phyloP scores from a whole-genome alignment of 495 filamentous ascomycete genomes.

The Pyronema omphalodes region DNA sequence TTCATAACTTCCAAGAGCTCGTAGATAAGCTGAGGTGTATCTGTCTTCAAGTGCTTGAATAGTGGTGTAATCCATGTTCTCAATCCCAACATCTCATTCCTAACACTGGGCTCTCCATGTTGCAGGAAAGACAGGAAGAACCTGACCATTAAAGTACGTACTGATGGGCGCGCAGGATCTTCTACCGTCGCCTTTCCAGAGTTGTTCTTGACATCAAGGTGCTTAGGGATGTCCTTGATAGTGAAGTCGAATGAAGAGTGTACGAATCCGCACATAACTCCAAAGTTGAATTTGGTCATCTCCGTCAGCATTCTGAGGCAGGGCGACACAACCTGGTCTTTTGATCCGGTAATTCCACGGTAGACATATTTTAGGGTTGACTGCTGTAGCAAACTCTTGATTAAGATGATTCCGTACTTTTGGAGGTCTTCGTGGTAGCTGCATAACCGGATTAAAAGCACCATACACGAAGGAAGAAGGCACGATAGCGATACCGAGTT shows the following conservation, averaged over 20 bases:
- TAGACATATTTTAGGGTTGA: constrained; percentile 20
- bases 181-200: constrained; percentile 7
- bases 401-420: constrained; percentile 10
- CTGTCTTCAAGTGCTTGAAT: constrained; percentile 22
- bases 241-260: constrained; percentile 22
- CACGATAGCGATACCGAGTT: constrained; percentile 12
- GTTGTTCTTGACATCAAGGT: constrained; percentile 11
- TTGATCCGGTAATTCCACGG: constrained; percentile 12
- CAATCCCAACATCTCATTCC: constrained; percentile 18
- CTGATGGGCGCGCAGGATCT: constrained; percentile 14
- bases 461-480: constrained; percentile 11
- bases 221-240: constrained; percentile 18
- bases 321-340: constrained; percentile 15
- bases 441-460: constrained; percentile 18
- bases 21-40: constrained; percentile 15
- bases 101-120: constrained; percentile 19
- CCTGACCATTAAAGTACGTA: constrained; percentile 19
- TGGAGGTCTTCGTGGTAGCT: constrained; percentile 22
- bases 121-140: constrained; percentile 24
- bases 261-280: constrained; percentile 14
- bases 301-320: constrained; percentile 21
- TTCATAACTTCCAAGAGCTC: constrained; percentile 15
- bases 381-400: constrained; percentile 16
- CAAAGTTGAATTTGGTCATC: constrained; percentile 22
- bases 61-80: constrained; percentile 17